Evolutionary conservation across 2,329 filamentous ascomycete genomes (phyloP).

Genomic region (Saccharata proteae): DNA sequence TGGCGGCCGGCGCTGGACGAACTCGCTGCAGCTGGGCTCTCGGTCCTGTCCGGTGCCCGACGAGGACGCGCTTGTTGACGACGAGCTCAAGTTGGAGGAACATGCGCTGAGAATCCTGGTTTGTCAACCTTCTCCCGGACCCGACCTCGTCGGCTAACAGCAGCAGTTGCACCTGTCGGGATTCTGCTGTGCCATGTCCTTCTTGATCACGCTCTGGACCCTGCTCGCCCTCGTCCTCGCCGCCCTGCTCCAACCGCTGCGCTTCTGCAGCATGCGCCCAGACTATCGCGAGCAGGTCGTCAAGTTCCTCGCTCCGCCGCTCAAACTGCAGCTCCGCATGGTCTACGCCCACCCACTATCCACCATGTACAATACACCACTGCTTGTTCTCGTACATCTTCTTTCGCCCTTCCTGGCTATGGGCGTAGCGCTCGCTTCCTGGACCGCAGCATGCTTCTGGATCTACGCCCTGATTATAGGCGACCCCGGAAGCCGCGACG

Average conservation of each 20-base stretch:
- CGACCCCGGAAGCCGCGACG: slow-evolving; percentile 44
- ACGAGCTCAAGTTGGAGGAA: slow-evolving; percentile 27
- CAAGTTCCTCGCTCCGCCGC: slow-evolving; percentile 39
- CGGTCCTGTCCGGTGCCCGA: slow-evolving; percentile 18
- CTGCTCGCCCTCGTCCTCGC: slow-evolving; percentile 36
- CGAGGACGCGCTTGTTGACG: slow-evolving; percentile 21
- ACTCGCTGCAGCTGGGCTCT: slow-evolving; percentile 14
- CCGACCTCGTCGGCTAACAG: slow-evolving; percentile 7
- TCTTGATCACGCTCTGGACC: slow-evolving; percentile 43
- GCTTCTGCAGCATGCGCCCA: slow-evolving; percentile 38
- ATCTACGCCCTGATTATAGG: slow-evolving; percentile 48
- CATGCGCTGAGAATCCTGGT: slow-evolving; percentile 34
- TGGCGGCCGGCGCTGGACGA: slow-evolving; percentile 13
- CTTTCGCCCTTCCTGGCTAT: slow-evolving; percentile 45
- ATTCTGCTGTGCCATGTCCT: slow-evolving; percentile 42
- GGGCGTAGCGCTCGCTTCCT: slow-evolving; percentile 43
- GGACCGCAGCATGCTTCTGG: slow-evolving; percentile 51
- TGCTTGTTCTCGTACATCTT: slow-evolving; percentile 41
- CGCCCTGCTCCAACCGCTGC: slow-evolving; percentile 38
- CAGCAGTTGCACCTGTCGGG: slow-evolving; percentile 41
- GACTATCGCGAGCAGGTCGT: slow-evolving; percentile 38
- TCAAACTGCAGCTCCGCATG: slow-evolving; percentile 38
- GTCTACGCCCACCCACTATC: slow-evolving; percentile 33
- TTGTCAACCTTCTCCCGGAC: slow-evolving; percentile 10
- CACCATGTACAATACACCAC: slow-evolving; percentile 21